Percentiles rank a stretch among this genome's conserved stretches.
Evolutionary conservation across 176 grass and related monocot genomes (phyloP).

Genomic region (Tuctoria greenei): DNA sequence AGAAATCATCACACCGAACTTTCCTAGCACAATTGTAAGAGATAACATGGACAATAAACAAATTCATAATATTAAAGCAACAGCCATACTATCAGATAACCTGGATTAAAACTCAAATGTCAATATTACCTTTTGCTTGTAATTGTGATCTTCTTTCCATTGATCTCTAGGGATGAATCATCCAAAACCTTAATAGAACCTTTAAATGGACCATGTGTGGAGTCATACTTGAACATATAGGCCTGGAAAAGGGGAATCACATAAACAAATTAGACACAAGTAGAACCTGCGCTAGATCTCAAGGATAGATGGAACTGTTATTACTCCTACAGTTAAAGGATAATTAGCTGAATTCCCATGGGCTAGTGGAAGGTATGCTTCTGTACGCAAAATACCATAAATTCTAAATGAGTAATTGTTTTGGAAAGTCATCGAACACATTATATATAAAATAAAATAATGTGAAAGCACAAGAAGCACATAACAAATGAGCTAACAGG

Average conservation of each 20-base stretch:
- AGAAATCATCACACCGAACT: background rate
- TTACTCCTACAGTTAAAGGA: background rate
- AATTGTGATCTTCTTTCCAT: constrained; percentile 80
- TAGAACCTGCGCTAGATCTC: background rate
- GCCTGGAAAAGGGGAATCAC: constrained; percentile 50
- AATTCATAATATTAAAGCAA: background rate
- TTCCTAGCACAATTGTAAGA: constrained; percentile 17
- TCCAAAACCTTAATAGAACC: constrained; percentile 79
- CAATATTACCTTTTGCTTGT: constrained; percentile 83
- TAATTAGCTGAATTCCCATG: background rate
- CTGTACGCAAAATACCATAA: background rate
- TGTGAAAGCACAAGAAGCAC: constrained; percentile 7
- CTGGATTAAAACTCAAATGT: background rate
- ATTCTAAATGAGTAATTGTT: background rate
- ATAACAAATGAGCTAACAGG: background rate
- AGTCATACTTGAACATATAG: constrained; percentile 99
- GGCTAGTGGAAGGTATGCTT: background rate
- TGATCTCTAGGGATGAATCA: constrained; percentile 78
- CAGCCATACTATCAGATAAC: constrained; percentile 15
- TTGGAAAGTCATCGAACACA: background rate
- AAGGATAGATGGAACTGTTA: constrained; percentile 16
- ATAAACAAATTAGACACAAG: constrained; percentile 1
- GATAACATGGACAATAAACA: background rate
- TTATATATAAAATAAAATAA: background rate
- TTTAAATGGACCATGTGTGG: constrained; percentile 84